Evolutionary conservation across 441 rosid species (phyloP), one percentile per base, ranked within the genome.

Genomic region (Bocquillonia castaneifolia): DNA sequence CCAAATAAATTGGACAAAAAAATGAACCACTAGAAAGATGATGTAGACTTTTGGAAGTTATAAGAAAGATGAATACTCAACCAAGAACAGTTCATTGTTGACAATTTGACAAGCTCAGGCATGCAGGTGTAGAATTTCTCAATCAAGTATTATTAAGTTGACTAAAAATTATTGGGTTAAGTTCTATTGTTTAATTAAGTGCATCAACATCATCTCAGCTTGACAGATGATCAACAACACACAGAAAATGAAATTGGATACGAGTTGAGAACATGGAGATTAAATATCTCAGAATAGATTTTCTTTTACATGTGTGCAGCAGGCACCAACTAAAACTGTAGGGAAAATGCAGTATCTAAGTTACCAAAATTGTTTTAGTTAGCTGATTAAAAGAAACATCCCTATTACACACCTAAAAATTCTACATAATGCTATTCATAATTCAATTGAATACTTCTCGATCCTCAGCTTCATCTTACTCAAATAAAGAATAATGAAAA

Each of bases 31-130:
- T n/a, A n/a, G n/a, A n/a, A n/a, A n/a, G n/a, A n/a, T n/a, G n/a
- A n/a, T n/a, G n/a, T n/a, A n/a, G n/a, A n/a, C n/a, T n/a, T n/a
- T 36, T 36, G 5, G 9, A 36, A 9, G 9, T 36, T 36, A 36
- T 36, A 36, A 36, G 40, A 20, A 40, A 44, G 22, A 63, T 20
- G 58, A 57, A 64, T 32, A 55, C 10, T 10, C 40, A 36, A 61
- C 15, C 45, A 28, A 60, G 56, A 31, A 45, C 5, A 9, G 9
- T 14, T 23, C 2, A 36, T 15, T 47, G 44, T 10, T 47, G 48
- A 47, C 47, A 31, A 58, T 68, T 51, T 47, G 47, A 47, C 64
- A 22, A 48, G 48, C 29, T 26, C 3, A 68, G 42, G 36, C 39
- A 25, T 20, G 54, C 14, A 5, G 1, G 17, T 40, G n/a, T 34